Base-by-base conservation (phyloP, 352 stramenopile species). In the Globisporangium cystogenes region DNA sequence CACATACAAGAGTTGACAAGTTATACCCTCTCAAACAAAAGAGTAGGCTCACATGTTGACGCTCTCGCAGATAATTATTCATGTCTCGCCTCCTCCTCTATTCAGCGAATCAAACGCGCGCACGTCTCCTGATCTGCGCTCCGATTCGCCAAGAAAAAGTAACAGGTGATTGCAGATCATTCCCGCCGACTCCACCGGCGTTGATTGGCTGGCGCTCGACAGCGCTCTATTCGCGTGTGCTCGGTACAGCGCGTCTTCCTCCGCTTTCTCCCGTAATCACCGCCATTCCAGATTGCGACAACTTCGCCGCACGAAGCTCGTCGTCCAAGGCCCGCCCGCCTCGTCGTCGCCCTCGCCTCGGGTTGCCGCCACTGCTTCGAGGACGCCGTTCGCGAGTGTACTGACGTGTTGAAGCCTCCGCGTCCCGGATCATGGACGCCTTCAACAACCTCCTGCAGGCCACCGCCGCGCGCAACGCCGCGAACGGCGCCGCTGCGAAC, bases 371-470 rank as follows among this genome's bases (percentile, higher is more conserved):
- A n/a, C n/a, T n/a, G n/a, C n/a, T n/a, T n/a, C n/a, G n/a, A n/a
- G n/a, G n/a, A n/a, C n/a, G n/a, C n/a, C n/a, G n/a, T n/a, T n/a
- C n/a, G n/a, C n/a, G n/a, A n/a, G n/a, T n/a, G n/a, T 3, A 12
- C 29, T 35, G 29, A 35, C 33, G 33, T 39, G 33, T 39, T 39
- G 33, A 39, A 39, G 33, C 33, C 33, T 1, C 33, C 33, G 14
- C 33, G 3, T 12, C 33, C 33, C 26, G 26, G 26, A 29, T 5
- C 3, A 90, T 90, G 80, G 77, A 90, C 60, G 71, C 71, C 42
- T 88, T 90, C 62, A 76, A 90, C 55, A 90, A 90, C 60, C 59
- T 90, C 29, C 65, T 90, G 43, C 76, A 90, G 53, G 75, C 79
- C 12, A 67, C 72, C 14, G 80, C 73, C 63, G 65, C 80, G 45